Percentiles rank a stretch among this genome's conserved stretches.
Evolutionary conservation across 2,329 filamentous ascomycete species (phyloP).

Genomic region (Akanthomyces lecanii): DNA sequence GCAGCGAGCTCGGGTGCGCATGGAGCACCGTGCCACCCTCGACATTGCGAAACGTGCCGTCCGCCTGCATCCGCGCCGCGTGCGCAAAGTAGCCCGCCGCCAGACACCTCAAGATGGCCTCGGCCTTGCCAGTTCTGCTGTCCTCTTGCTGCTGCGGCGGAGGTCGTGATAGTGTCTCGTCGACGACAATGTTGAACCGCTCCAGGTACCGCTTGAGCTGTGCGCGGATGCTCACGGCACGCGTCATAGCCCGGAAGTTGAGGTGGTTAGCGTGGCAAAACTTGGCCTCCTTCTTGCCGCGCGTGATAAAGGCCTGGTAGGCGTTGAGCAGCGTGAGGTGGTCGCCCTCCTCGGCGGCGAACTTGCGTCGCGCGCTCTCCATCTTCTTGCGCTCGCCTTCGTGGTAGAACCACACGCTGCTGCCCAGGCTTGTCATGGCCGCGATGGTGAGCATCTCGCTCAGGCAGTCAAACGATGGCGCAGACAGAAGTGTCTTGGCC

Average conservation of each 20-base stretch:
- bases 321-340: conserved; percentile 89
- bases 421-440: conserved; percentile 86
- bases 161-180: conserved; percentile 51
- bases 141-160: conserved; percentile 20
- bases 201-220: conserved; percentile 87
- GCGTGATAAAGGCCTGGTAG: conserved; percentile 83
- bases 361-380: conserved; percentile 72
- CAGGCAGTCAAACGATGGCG: conserved; percentile 70
- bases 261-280: conserved; percentile 86
- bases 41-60: conserved; percentile 86
- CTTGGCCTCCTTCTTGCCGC: conserved; percentile 73
- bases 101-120: conserved; percentile 78
- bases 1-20: conserved; percentile 85
- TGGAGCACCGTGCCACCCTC: conserved; percentile 72
- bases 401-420: conserved; percentile 76
- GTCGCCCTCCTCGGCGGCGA: conserved; percentile 90
- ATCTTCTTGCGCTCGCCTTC: conserved; percentile 71
- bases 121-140: conserved; percentile 41
- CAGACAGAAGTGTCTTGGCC: conserved; percentile 77
- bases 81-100: conserved; percentile 91
- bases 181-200: conserved; percentile 69
- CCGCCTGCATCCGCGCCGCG: conserved; percentile 87
- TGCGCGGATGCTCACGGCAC: conserved; percentile 78
- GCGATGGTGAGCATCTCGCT: conserved; percentile 87
- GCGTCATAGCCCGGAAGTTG: conserved; percentile 78